These are phyloP conservation scores for Aspergillus egyptiacus DNA, from an alignment of 495 filamentous ascomycete genomes.

Conservation along the genomic window DNA sequence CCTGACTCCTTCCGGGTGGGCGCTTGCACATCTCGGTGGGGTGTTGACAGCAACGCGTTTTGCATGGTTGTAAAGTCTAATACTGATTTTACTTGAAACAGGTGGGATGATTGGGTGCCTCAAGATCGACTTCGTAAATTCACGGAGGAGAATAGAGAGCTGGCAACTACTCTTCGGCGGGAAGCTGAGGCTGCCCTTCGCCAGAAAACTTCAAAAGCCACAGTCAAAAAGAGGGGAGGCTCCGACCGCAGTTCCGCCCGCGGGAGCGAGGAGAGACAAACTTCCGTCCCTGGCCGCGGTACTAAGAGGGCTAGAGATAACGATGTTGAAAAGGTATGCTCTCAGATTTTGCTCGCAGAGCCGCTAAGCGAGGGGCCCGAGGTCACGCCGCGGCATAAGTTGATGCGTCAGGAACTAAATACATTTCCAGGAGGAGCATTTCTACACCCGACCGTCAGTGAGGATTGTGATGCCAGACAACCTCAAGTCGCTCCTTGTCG, in stretches of 20 bases:
- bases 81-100: slow-evolving; percentile 26
- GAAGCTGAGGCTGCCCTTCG: slow-evolving; percentile 38
- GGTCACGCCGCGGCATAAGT: not conserved
- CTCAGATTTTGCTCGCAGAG: not conserved
- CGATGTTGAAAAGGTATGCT: slow-evolving; percentile 79
- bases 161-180: slow-evolving; percentile 51
- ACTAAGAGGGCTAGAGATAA: slow-evolving; percentile 72
- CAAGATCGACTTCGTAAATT: slow-evolving; percentile 91
- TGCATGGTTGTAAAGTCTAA: not conserved
- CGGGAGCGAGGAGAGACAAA: slow-evolving; percentile 80
- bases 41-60: not conserved
- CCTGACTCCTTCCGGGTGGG: slow-evolving; percentile 9
- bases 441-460: slow-evolving; percentile 71
- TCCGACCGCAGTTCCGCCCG: slow-evolving; percentile 75
- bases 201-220: slow-evolving; percentile 36
- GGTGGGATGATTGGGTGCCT: slow-evolving; percentile 98
- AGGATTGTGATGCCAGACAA: slow-evolving; percentile 75
- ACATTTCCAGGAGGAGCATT: slow-evolving; percentile 68
- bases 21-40: slow-evolving; percentile 2
- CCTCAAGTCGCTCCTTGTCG: slow-evolving; percentile 83
- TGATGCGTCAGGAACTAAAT: not conserved
- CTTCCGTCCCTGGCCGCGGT: slow-evolving; percentile 56
- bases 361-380: slow-evolving; percentile 1
- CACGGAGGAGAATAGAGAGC: slow-evolving; percentile 86
- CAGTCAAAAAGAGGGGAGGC: slow-evolving; percentile 56